These are phyloP conservation scores for Phytophthora multivora DNA, from an alignment of 352 stramenopile species.

Conservation along the genomic window DNA sequence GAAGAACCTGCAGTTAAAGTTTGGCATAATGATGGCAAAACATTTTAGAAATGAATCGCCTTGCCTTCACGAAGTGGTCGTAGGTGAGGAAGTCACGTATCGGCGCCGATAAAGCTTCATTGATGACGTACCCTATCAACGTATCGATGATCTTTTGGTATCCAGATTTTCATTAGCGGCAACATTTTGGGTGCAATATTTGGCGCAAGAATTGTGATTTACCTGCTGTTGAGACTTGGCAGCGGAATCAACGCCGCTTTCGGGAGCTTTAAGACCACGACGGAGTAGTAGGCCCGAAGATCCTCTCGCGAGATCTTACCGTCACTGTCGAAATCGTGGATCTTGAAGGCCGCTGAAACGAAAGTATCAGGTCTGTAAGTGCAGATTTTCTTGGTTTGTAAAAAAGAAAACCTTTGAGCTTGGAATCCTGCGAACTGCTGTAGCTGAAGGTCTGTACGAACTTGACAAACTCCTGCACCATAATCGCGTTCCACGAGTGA, in stretches of 20 bases:
- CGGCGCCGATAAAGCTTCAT: slow-evolving; percentile 59
- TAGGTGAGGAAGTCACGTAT: slow-evolving; percentile 50
- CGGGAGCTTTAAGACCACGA: slow-evolving; percentile 40
- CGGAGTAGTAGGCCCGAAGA: slow-evolving; percentile 47
- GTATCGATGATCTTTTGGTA: slow-evolving; percentile 40
- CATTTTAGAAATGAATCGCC: neutral
- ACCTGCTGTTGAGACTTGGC: slow-evolving; percentile 42
- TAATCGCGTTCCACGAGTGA: slow-evolving; percentile 1
- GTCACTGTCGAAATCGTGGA: slow-evolving; percentile 77
- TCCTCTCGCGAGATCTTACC: slow-evolving; percentile 69
- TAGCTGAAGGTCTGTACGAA: slow-evolving; percentile 67
- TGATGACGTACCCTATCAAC: slow-evolving; percentile 50
- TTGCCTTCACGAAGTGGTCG: slow-evolving; percentile 67
- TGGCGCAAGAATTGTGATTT: neutral
- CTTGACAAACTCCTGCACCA: slow-evolving; percentile 56
- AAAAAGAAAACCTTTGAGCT: slow-evolving; percentile 43
- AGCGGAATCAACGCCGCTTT: slow-evolving; percentile 29
- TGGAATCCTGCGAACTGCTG: slow-evolving; percentile 53
- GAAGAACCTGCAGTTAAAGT: slow-evolving; percentile 45
- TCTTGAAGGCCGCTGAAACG: slow-evolving; percentile 56
- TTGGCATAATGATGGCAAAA: neutral
- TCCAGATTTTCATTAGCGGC: neutral
- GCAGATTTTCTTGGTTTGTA: neutral
- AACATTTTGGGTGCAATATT: neutral
- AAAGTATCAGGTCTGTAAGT: slow-evolving; percentile 1